Percentiles rank a stretch among this genome's conserved stretches.
These are phyloP conservation scores for Hemileccinum rubropunctum DNA, from an alignment of 768 basidiomycete genomes.

Conservation along the genomic window DNA sequence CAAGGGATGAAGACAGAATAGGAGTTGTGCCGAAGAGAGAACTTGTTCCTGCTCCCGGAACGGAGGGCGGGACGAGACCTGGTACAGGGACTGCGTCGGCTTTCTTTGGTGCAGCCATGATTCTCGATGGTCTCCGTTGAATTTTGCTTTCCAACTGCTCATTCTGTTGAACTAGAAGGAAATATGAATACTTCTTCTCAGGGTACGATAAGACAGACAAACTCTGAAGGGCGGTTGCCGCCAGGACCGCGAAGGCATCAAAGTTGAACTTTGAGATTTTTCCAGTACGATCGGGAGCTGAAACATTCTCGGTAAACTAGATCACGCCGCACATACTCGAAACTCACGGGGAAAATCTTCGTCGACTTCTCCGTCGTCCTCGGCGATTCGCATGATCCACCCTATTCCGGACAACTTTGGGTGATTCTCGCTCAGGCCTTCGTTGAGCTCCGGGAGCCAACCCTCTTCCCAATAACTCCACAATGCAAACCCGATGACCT, in stretches of 20 bases:
- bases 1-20: slow-evolving; percentile 62
- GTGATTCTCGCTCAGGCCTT: slow-evolving; percentile 60
- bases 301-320: not conserved
- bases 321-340: not conserved
- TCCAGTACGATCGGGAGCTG: slow-evolving; percentile 89
- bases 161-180: slow-evolving; percentile 67
- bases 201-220: slow-evolving; percentile 18
- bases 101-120: slow-evolving; percentile 61
- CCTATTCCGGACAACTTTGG: slow-evolving; percentile 74
- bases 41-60: slow-evolving; percentile 41
- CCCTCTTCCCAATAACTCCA: slow-evolving; percentile 94
- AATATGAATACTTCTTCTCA: not conserved
- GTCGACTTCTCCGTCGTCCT: slow-evolving; percentile 97
- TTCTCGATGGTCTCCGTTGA: slow-evolving; percentile 70
- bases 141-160: slow-evolving; percentile 76
- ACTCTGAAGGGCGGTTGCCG: slow-evolving; percentile 73
- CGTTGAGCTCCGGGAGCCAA: slow-evolving; percentile 74
- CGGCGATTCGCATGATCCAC: slow-evolving; percentile 92
- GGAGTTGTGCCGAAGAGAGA: slow-evolving; percentile 49
- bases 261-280: slow-evolving; percentile 87
- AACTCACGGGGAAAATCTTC: slow-evolving; percentile 95
- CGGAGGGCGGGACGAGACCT: slow-evolving; percentile 39
- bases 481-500: slow-evolving; percentile 90
- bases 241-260: slow-evolving; percentile 84
- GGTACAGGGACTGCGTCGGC: slow-evolving; percentile 41